Evolutionary conservation across 441 rosid genomes (phyloP), one percentile per base, ranked within the genome.

Genomic region (Hypseocharis bilobata): DNA sequence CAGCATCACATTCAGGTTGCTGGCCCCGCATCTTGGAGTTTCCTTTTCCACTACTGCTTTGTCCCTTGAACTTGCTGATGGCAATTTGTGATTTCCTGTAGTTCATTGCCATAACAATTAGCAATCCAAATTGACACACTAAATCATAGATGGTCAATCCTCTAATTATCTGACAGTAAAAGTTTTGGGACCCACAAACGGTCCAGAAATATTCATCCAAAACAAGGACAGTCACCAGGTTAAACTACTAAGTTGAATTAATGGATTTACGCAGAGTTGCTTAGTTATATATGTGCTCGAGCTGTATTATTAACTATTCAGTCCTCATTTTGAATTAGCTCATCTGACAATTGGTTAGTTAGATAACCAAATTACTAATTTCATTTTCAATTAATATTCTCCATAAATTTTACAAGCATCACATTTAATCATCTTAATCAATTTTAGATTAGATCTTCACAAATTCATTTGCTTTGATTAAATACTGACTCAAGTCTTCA

Each of bases 61-160:
- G 77, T 65, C 82, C 88, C 70, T 77, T 83, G 67, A 92, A 90
- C 77, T 78, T 84, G 72, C 81, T 75, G 65, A 84, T 83, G 60
- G 89, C 86, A 59, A 82, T 72, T 60, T 87, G 92, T 30, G 98
- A 77, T 78, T 92, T 89, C 85, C 98, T 89, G 88, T 72, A 71
- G 25, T 71, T 54, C 42, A 72, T 36, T 67, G 38, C 71, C 77
- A 69, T 19, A 57, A 57, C 28, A 62, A 64, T 57, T 30, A 13
- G 14, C 11, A 67, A 66, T 61, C 63, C 26, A 10, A n/a, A 62
- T 8, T n/a, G 32, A 29, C 25, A 42, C 32, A 4, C 51, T n/a
- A n/a, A n/a, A n/a, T n/a, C n/a, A n/a, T 7, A 16, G n/a, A 29
- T 29, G 19, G 40, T 29, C 11, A n/a, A 49, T 17, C 25, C 17